These are phyloP conservation scores for Nematocida ironsii DNA, from an alignment of 371 early-diverging fungal genomes.

Conservation along the genomic window DNA sequence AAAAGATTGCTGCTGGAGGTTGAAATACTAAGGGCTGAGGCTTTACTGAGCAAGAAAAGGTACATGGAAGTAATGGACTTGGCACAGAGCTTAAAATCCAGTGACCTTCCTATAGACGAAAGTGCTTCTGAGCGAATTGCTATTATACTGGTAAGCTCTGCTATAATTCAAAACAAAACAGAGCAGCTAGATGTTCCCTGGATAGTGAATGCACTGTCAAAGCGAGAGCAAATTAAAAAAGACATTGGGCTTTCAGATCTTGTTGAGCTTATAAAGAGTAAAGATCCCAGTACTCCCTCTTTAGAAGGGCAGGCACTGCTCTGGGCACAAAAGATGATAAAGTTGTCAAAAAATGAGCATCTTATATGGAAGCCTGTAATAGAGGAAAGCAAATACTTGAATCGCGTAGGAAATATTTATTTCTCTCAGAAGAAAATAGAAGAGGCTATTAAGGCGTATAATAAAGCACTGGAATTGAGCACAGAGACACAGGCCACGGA, in stretches of 20 bases:
- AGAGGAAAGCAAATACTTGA: conserved; percentile 13
- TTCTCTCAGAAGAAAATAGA: conserved; percentile 29
- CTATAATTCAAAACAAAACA: not conserved
- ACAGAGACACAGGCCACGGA: not conserved
- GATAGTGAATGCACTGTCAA: conserved; percentile 39
- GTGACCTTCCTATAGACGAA: not conserved
- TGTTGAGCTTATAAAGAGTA: conserved; percentile 40
- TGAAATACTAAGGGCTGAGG: conserved; percentile 40
- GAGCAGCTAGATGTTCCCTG: conserved; percentile 22
- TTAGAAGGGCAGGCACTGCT: not conserved
- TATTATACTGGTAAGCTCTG: conserved; percentile 6
- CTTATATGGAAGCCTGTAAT: conserved; percentile 31
- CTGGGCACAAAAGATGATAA: conserved; percentile 35
- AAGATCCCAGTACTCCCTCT: conserved; percentile 11
- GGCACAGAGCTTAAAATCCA: conserved; percentile 9
- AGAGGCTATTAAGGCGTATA: conserved; percentile 17
- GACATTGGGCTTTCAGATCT: conserved; percentile 13
- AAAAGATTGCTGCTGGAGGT: conserved; percentile 14
- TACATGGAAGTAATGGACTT: conserved; percentile 25
- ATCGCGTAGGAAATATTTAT: conserved; percentile 31
- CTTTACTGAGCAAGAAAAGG: conserved; percentile 28
- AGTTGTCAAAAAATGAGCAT: conserved; percentile 3
- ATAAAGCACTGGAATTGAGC: conserved; percentile 5
- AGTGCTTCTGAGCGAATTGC: conserved; percentile 19
- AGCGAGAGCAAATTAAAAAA: not conserved